These are phyloP conservation scores for Talaromyces funiculosus DNA, from an alignment of 2,329 filamentous ascomycete genomes.

Conservation along the genomic window DNA sequence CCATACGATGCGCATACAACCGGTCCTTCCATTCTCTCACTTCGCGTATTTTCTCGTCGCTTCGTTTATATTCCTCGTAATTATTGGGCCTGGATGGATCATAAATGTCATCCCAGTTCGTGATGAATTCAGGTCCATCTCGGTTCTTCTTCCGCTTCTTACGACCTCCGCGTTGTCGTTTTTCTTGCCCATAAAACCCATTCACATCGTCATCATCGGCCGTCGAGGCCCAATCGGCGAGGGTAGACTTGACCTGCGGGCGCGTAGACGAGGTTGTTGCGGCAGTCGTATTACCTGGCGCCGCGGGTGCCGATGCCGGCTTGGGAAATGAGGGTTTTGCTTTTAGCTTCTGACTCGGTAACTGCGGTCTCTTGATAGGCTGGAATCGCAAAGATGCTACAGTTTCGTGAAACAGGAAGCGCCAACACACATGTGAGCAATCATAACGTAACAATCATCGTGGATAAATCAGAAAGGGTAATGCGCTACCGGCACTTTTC, in stretches of 20 bases:
- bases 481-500: conserved; percentile 55
- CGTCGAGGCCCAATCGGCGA: conserved; percentile 74
- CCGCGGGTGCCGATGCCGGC: conserved; percentile 27
- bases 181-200: conserved; percentile 59
- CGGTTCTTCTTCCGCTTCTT: conserved; percentile 72
- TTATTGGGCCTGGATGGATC: conserved; percentile 77
- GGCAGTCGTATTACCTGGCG: conserved; percentile 21
- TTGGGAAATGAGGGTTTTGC: conserved; percentile 58
- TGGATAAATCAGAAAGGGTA: conserved; percentile 27
- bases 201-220: conserved; percentile 78
- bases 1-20: conserved; percentile 66
- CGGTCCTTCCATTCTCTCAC: conserved; percentile 79
- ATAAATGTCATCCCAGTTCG: conserved; percentile 90
- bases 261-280: conserved; percentile 32
- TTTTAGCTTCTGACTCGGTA: conserved; percentile 56
- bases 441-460: conserved; percentile 22
- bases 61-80: conserved; percentile 76
- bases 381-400: conserved; percentile 73
- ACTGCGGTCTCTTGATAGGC: conserved; percentile 71
- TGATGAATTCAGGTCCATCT: conserved; percentile 50
- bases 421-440: conserved; percentile 45
- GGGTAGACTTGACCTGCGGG: conserved; percentile 56
- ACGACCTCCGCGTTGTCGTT: conserved; percentile 69
- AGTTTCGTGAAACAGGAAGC: conserved; percentile 21
- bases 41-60: conserved; percentile 75